Percentiles rank a stretch among this genome's conserved stretches.
These are phyloP conservation scores for Trifolium subterraneum DNA, from an alignment of 306 rosid species.

Conservation along the genomic window DNA sequence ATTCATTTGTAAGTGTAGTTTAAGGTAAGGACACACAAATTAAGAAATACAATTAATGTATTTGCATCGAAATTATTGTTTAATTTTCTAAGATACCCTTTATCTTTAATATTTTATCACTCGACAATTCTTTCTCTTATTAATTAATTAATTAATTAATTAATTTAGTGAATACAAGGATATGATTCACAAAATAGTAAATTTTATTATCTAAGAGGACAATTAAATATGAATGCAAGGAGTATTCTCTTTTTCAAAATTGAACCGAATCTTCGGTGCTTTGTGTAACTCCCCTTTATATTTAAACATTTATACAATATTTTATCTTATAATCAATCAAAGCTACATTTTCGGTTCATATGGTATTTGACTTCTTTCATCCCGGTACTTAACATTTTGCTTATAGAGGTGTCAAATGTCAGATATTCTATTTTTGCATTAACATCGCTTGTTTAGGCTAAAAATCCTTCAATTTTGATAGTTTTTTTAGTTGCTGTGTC, in stretches of 20 bases:
- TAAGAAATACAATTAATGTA: constrained; percentile 20
- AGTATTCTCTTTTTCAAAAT: constrained; percentile 9
- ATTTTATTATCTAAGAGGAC: background rate
- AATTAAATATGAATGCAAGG: background rate
- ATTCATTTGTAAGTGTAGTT: constrained; percentile 2
- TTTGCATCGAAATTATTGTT: background rate
- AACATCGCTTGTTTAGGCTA: constrained; percentile 16
- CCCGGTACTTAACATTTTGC: constrained; percentile 22
- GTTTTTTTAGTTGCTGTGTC: constrained; percentile 21
- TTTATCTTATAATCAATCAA: constrained; percentile 29
- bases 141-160: background rate
- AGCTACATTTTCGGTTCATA: constrained; percentile 23
- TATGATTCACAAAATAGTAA: background rate
- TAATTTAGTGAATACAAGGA: background rate
- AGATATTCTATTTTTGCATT: constrained; percentile 14
- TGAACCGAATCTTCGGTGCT: constrained; percentile 13
- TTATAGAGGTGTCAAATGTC: constrained; percentile 18
- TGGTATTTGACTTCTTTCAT: constrained; percentile 19
- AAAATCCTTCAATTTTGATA: constrained; percentile 1
- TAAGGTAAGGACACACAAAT: background rate
- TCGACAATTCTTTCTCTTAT: background rate
- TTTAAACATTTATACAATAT: constrained; percentile 16
- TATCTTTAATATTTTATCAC: background rate
- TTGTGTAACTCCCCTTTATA: background rate
- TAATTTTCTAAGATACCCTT: background rate